These are phyloP conservation scores for Daldinia sp. DNA, from an alignment of 2,329 filamentous ascomycete species.

Conservation along the genomic window DNA sequence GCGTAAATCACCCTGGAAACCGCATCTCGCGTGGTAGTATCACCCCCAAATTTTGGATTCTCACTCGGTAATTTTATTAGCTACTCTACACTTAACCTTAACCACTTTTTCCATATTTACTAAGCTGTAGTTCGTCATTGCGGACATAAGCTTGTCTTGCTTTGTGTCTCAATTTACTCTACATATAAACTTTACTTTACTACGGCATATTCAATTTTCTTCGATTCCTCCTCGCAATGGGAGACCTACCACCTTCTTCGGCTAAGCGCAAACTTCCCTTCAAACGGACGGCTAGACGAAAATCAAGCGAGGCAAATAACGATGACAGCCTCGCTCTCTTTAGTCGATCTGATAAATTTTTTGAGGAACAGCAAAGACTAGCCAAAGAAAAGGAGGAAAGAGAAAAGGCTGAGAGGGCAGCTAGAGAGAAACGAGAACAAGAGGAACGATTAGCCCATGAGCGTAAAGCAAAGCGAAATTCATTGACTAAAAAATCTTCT, in stretches of 20 bases:
- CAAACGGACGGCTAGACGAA: constrained; percentile 57
- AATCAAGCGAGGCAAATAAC: constrained; percentile 41
- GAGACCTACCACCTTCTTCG: constrained; percentile 41
- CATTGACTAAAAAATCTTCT: constrained; percentile 11
- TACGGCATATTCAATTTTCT: neutral
- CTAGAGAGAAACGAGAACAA: constrained; percentile 40
- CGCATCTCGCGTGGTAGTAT: neutral
- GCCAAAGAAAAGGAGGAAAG: constrained; percentile 38
- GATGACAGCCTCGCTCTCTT: constrained; percentile 58
- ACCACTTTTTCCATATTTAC: neutral
- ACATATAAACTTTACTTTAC: neutral
- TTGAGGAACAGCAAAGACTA: constrained; percentile 51
- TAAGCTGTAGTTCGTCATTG: neutral
- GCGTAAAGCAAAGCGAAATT: constrained; percentile 26
- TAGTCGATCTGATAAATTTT: constrained; percentile 59
- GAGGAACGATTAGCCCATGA: constrained; percentile 35
- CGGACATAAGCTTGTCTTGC: neutral
- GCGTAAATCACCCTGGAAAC: constrained; percentile 1
- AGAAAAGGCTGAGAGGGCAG: constrained; percentile 32
- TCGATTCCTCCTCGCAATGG: constrained; percentile 41
- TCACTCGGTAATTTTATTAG: neutral
- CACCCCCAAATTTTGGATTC: neutral
- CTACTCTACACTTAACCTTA: neutral
- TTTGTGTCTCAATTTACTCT: neutral
- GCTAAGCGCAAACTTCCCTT: constrained; percentile 56